Evolutionary conservation across 805 yeast species (phyloP), one percentile per base, ranked within the genome.

Genomic region (Candida morakotiae): DNA sequence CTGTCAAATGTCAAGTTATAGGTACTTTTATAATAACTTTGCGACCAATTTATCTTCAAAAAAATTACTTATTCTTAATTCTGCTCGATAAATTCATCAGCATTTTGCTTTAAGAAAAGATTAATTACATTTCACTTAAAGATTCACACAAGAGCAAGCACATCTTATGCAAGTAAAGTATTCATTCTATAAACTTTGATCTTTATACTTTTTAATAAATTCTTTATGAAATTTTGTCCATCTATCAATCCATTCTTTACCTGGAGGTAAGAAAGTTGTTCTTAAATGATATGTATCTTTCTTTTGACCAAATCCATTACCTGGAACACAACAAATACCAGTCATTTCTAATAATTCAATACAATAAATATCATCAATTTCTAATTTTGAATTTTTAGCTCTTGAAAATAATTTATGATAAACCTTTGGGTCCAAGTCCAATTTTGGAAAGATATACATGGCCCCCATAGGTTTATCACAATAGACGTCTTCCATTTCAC

Each of bases 311-410:
- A 93, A 93, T 0, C 99, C 99, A 23, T 87, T 79, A 28, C 98
- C 99, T 21, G 99, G 98, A 44, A 93, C 95, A 30, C 95, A 87
- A 64, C 99, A 93, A 43, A 93, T 87, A 49, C 99, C 99, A 5
- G 98, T 88, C 32, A 66, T 60, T 46, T 91, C 91, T 47, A 93
- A 72, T 41, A 93, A 69, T 48, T 83, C 82, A 56, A 83, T 71
- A 61, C 97, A 89, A 67, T 93, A 93, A 46, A 84, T 78, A 58
- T 85, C 96, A 59, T 93, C 98, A 15, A 95, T 83, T 30, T 73
- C 67, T 51, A 77, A 55, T 17, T 76, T 78, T 21, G 57, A 53
- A 38, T 70, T 67, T 38, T 69, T 65, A 23, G 97, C 95, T 29
- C 69, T 71, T 19, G 67, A 68, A 34, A 77, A 67, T 10, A 87